phyloP scores from a whole-genome alignment of 495 filamentous ascomycete species.

The Aspergillus leporis region DNA sequence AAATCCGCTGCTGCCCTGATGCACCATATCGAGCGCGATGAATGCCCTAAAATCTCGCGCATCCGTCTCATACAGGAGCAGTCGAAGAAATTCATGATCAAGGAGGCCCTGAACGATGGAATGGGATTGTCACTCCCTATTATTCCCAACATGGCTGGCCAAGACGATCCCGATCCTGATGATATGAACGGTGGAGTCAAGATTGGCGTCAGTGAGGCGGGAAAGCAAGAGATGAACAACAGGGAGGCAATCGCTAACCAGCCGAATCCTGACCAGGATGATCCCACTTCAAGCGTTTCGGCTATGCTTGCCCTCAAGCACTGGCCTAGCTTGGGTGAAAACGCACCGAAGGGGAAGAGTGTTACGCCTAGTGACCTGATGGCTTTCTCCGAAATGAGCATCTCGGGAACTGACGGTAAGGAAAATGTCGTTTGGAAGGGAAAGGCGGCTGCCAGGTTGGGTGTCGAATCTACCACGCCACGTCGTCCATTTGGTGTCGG shows the following conservation, averaged over 20 bases:
- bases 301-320: slow-evolving; percentile 16
- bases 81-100: slow-evolving; percentile 39
- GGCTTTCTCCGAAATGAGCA: slow-evolving; percentile 8
- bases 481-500: slow-evolving; percentile 1
- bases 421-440: slow-evolving; percentile 6
- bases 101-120: slow-evolving; percentile 20
- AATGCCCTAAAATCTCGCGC: slow-evolving; percentile 36
- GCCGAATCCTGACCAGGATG: slow-evolving; percentile 3
- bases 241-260: slow-evolving; percentile 21
- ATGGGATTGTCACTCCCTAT: slow-evolving; percentile 5
- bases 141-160: background rate
- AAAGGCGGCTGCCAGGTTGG: background rate
- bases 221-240: slow-evolving; percentile 4
- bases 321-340: slow-evolving; percentile 17
- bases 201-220: background rate
- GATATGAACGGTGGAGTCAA: slow-evolving; percentile 19
- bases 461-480: background rate
- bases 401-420: background rate
- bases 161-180: slow-evolving; percentile 3
- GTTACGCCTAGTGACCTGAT: slow-evolving; percentile 15
- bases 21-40: slow-evolving; percentile 51
- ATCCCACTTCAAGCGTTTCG: background rate
- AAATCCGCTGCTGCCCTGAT: slow-evolving; percentile 43
- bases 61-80: slow-evolving; percentile 37
- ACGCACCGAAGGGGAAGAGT: background rate